Conservation (phyloP, 331 rosid genomes). For the Phaseolus coccineus region DNA sequence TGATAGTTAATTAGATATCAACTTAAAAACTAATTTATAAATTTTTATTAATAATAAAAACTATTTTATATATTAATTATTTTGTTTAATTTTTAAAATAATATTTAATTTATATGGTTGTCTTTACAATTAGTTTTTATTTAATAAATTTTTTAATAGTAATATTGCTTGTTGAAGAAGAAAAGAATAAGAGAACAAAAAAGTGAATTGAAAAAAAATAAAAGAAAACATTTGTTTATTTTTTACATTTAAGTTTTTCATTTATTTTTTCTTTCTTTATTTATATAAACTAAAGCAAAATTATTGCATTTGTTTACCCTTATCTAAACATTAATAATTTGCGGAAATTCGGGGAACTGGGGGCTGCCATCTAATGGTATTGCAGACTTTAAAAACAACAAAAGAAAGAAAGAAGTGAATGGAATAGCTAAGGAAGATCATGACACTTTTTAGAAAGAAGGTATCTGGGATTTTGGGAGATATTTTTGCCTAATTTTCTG, state of each 20-base stretch:
- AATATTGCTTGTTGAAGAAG: neutral
- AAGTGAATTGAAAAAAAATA: neutral
- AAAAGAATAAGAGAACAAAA: too few species aligned
- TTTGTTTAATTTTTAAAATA: too few species aligned
- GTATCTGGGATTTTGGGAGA: constrained; percentile 7
- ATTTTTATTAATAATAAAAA: too few species aligned
- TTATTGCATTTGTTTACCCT: neutral
- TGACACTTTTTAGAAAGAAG: constrained; percentile 7
- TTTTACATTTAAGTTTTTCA: neutral
- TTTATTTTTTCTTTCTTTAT: neutral
- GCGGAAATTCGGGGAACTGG: neutral
- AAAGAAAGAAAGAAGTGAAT: neutral
- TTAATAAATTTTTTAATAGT: too few species aligned
- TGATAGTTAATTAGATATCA: too few species aligned
- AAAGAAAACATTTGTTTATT: neutral
- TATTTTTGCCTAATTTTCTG: constrained; percentile 26
- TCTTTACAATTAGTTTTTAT: too few species aligned
- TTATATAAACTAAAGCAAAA: neutral
- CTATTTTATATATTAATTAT: too few species aligned
- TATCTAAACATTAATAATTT: neutral
- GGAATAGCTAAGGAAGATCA: neutral
- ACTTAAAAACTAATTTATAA: too few species aligned
- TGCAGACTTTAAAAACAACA: neutral
- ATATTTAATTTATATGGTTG: too few species aligned
- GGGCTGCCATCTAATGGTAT: neutral